Base-by-base conservation (phyloP, 768 basidiomycete genomes). In the Lentinula sp. region DNA sequence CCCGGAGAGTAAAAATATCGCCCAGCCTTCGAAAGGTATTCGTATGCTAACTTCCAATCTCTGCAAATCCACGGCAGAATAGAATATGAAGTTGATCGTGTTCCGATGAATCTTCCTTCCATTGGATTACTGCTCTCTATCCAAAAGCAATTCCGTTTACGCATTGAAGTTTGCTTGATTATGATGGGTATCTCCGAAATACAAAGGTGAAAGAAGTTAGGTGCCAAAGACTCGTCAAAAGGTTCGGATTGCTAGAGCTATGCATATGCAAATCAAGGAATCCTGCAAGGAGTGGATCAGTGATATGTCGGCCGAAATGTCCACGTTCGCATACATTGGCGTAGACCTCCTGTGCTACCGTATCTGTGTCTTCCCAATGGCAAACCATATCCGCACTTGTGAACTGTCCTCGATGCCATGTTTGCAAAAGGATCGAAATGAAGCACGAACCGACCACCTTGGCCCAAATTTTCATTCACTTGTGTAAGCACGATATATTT, bases 401-500 rank as follows among this genome's bases (percentile, higher is more conserved):
- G 15, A 13, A 46, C 28, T 3, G 35, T 11, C 40, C 42, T 40
- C n/a, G 35, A n/a, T 18, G 13, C 37, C 40, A 56, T 32, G 37
- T 45, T 21, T 45, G 40, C 62, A 53, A 13, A 13, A 34, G 50
- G 50, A 35, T 31, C 4, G n/a, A 52, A 32, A 11, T 18, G n/a
- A 10, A 31, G 45, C 34, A 72, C 86, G 71, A 68, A 92, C 91
- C 89, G 84, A 69, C 89, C 90, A 60, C 91, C 92, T 71, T 94
- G 91, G 3, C 89, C 88, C 61, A 84, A 77, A 66, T 93, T 93
- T 77, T 92, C 91, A 70, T 84, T 89, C 63, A 92, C 85, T 69
- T 92, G 91, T 31, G 90, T 91, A 51, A 92, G 76, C 46, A 94
- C 91, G 61, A 93, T 84, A 69, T 91, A 94, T 78, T 94, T 94